Base-by-base conservation (phyloP, 345 rosid species). In the Citrus australasica region DNA sequence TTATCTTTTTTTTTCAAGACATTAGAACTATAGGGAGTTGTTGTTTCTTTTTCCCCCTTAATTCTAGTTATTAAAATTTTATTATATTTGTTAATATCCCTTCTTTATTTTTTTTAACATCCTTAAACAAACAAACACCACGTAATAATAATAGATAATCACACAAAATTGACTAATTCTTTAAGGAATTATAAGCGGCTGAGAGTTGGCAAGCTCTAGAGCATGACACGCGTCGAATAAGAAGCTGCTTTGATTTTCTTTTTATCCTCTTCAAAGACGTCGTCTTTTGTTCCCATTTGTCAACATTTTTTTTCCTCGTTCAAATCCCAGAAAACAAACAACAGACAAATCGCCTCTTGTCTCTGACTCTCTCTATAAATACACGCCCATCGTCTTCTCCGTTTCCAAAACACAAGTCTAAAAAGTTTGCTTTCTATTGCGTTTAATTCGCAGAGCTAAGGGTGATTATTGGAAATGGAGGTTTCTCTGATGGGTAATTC, bases 401-500 rank as follows among this genome's bases (percentile, higher is more conserved):
- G 38, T 53, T 71, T 32, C 64, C 68, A 64, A 5, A 17, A 62
- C 0, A 62, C 37, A 30, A 46, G 2, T 64, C 2, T 2, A 64
- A 6, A 32, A 32, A 7, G n/a, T 64, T 64, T 19, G 0, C 40
- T 3, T 25, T 66, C 24, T 3, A 25, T 46, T 13, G 51, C 51
- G 51, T 46, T 46, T 46, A 3, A 46, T 46, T 46, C 5, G 5
- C 51, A 0, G 14, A 46, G 51, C 51, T 1, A 51, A 51, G 21
- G 21, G 56, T 16, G 21, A 0, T 0, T 59, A 24, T 40, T n/a
- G 16, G 28, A 63, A 51, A 75, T 75, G 70, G 70, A 75, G 70
- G 70, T 64, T 32, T 64, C 70, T 9, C 32, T 63, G 46, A 64
- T 75, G 38, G 78, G 70, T 21, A 64, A 3, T 30, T 64, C 70